A percentile compares a stretch with the other conserved stretches of the same genome.
Conservation (phyloP, 176 grass and related monocot genomes). For the Luzula sylvatica region DNA sequence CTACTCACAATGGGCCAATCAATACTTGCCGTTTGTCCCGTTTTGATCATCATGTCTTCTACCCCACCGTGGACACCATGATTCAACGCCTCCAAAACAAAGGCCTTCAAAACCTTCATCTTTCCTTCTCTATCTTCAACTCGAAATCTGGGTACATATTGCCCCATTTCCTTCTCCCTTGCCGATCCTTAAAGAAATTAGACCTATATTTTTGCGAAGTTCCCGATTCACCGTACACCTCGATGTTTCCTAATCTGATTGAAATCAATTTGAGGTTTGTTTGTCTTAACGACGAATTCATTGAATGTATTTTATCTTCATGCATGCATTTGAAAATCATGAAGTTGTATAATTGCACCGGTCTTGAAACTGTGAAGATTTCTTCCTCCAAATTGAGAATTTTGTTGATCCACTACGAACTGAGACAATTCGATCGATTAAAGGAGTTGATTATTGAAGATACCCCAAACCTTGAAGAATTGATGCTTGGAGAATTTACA, state of each 20-base stretch:
- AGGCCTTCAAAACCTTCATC: neutral
- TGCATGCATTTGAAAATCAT: neutral
- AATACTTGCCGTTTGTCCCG: neutral
- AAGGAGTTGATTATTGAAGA: neutral
- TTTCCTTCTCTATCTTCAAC: neutral
- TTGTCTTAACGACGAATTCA: neutral
- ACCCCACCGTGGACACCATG: neutral
- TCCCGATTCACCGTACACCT: neutral
- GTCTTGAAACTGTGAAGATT: neutral
- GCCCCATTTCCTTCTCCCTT: neutral
- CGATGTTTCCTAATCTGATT: neutral
- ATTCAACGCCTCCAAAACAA: neutral
- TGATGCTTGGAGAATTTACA: neutral
- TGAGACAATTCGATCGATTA: neutral
- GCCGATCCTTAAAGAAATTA: neutral
- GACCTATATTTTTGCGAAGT: neutral
- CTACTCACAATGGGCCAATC: neutral
- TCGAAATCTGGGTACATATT: neutral
- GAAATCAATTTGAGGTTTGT: neutral
- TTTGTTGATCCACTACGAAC: neutral
- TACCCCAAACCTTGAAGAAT: neutral
- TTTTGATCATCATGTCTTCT: neutral
- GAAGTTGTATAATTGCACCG: neutral
- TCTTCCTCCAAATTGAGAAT: neutral
- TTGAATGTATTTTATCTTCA: neutral